Conservation (phyloP, 306 rosid genomes). For the Prinsepia uniflora region DNA sequence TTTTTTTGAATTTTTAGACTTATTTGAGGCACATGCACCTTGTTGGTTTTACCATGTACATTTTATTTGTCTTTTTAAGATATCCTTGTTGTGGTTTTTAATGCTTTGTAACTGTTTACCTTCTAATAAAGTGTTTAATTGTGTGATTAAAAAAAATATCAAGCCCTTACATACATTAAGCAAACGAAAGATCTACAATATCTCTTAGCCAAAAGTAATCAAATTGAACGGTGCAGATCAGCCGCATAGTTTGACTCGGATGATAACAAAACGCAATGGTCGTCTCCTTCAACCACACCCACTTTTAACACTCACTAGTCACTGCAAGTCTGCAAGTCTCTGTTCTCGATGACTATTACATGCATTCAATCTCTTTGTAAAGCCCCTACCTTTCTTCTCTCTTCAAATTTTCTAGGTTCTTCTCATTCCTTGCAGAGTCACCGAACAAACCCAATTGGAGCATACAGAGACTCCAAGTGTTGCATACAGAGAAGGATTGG, state of each 20-base stretch:
- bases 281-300: conserved; percentile 9
- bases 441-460: conserved; percentile 11
- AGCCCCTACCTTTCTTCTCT: conserved; percentile 22
- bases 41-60: too few species aligned
- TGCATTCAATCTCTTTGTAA: conserved; percentile 27
- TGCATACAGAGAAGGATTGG: conserved; percentile 8
- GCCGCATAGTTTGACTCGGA: background rate
- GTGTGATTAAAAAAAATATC: too few species aligned
- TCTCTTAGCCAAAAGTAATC: background rate
- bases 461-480: conserved; percentile 16
- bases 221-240: conserved; percentile 10
- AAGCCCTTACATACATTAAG: too few species aligned
- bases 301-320: background rate
- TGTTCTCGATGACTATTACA: conserved; percentile 11
- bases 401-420: conserved; percentile 32
- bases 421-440: conserved; percentile 14
- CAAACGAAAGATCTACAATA: background rate
- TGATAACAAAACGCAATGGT: conserved; percentile 5
- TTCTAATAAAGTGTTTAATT: too few species aligned
- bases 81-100: too few species aligned
- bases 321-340: background rate
- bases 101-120: too few species aligned
- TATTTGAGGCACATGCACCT: too few species aligned
- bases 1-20: too few species aligned
- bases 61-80: too few species aligned